These are phyloP conservation scores for Sporothrix luriei DNA, from an alignment of 2,329 filamentous ascomycete genomes.

Conservation along the genomic window DNA sequence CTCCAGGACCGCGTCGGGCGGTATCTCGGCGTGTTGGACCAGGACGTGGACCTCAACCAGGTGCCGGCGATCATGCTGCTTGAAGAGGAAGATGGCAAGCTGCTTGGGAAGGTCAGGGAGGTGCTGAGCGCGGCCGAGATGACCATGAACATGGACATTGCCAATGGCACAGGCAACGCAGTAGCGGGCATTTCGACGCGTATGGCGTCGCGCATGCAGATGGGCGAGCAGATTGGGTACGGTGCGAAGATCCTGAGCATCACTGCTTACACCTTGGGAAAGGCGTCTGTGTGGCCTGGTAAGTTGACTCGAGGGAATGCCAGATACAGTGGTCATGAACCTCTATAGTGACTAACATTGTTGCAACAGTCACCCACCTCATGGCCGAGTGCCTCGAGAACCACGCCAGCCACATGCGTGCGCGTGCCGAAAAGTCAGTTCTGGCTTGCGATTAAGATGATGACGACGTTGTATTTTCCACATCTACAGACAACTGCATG, in stretches of 20 bases:
- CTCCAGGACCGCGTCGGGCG: constrained; percentile 92
- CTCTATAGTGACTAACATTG: background rate
- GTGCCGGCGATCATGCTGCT: constrained; percentile 87
- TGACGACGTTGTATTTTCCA: background rate
- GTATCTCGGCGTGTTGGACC: constrained; percentile 83
- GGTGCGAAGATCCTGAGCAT: constrained; percentile 82
- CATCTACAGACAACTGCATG: background rate
- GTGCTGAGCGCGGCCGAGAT: constrained; percentile 75
- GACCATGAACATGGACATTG: constrained; percentile 68
- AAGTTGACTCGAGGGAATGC: constrained; percentile 44
- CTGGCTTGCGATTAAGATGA: constrained; percentile 37
- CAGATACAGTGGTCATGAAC: background rate
- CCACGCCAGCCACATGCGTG: constrained; percentile 56
- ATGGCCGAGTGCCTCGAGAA: constrained; percentile 60
- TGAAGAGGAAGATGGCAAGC: constrained; percentile 86
- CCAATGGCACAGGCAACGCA: constrained; percentile 47
- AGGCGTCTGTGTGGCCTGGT: constrained; percentile 92
- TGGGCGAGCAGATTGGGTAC: constrained; percentile 70
- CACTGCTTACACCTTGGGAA: constrained; percentile 83
- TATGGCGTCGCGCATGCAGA: constrained; percentile 49
- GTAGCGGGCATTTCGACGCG: constrained; percentile 54
- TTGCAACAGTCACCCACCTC: constrained; percentile 52
- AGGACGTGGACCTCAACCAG: constrained; percentile 76
- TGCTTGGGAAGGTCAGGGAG: constrained; percentile 79
- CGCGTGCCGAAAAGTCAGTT: constrained; percentile 57